Evolutionary conservation across 768 basidiomycete genomes (phyloP), one percentile per base, ranked within the genome.

Genomic region (Auricularia cornea): DNA sequence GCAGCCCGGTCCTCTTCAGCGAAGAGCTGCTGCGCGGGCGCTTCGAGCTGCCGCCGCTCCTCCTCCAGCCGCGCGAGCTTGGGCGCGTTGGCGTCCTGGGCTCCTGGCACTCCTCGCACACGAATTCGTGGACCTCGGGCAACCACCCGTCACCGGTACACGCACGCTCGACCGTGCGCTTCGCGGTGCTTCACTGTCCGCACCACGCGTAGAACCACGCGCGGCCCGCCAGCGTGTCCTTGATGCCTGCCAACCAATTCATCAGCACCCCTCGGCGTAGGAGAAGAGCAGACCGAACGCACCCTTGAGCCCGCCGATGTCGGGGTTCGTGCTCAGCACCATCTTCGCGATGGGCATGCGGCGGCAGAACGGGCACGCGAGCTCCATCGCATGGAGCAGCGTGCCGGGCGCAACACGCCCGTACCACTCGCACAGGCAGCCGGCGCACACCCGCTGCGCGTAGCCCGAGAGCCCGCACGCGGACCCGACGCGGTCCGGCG

Each of bases 191-290:
- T 38, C 72, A 72, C 28, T 67, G 66, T 18, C 66, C 35, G 60
- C 72, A 72, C 72, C 72, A 72, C 18, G 72, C 72, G 48, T 71
- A 71, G 41, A 72, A 63, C 62, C 65, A 71, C 16, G 65, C 67
- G n/a, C 69, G 69, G 54, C 71, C 70, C 10, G 33, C 68, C 66
- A 72, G 64, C 38, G 72, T 70, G 2, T 51, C 51, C 51, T 52
- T 52, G 10, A 52, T 23, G 10, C 51, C 51, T 52, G n/a, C 40
- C 10, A 41, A 41, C n/a, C n/a, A n/a, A n/a, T n/a, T 11, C 20
- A 10, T 11, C 11, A 41, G 40, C 20, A 11, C n/a, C 23, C 8
- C 51, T 28, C 51, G 16, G 23, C 10, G 26, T 40, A 8, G 38
- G 8, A 18, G 38, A 18, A 52, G 23, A 10, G 10, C 23, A 18